These are phyloP conservation scores for Fusarium caatingaense DNA, from an alignment of 2,329 filamentous ascomycete genomes.

Conservation along the genomic window DNA sequence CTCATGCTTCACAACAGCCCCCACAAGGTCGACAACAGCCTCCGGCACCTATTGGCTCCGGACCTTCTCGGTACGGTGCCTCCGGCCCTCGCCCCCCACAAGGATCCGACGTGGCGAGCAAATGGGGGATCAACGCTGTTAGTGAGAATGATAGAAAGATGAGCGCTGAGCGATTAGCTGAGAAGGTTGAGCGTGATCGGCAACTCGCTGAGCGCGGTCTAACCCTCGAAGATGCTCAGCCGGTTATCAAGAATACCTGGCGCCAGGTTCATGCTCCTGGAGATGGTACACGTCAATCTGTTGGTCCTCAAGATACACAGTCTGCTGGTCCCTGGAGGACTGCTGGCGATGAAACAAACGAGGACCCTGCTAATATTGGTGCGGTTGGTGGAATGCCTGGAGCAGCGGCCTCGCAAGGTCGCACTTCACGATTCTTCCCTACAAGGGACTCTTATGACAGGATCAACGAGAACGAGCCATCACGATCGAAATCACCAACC, in stretches of 20 bases:
- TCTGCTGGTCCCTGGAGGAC: constrained; percentile 48
- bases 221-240: constrained; percentile 58
- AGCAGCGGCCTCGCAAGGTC: constrained; percentile 57
- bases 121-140: constrained; percentile 56
- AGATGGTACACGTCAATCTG: constrained; percentile 51
- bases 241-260: constrained; percentile 66
- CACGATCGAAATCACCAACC: constrained; percentile 68
- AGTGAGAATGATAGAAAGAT: constrained; percentile 61
- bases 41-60: constrained; percentile 50
- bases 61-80: constrained; percentile 46
- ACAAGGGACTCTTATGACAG: constrained; percentile 62
- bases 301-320: constrained; percentile 45
- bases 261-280: constrained; percentile 56
- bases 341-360: constrained; percentile 45
- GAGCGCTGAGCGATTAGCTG: constrained; percentile 53
- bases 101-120: constrained; percentile 52
- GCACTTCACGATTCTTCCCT: constrained; percentile 73
- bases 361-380: constrained; percentile 45
- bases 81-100: constrained; percentile 47
- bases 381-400: constrained; percentile 49
- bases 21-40: constrained; percentile 47
- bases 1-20: constrained; percentile 43
- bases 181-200: constrained; percentile 57
- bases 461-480: constrained; percentile 50
- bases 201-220: constrained; percentile 59